Evolutionary conservation across 2,329 filamentous ascomycete genomes (phyloP), one percentile per base, ranked within the genome.

Genomic region (Ceratocystis diversiconidia): DNA sequence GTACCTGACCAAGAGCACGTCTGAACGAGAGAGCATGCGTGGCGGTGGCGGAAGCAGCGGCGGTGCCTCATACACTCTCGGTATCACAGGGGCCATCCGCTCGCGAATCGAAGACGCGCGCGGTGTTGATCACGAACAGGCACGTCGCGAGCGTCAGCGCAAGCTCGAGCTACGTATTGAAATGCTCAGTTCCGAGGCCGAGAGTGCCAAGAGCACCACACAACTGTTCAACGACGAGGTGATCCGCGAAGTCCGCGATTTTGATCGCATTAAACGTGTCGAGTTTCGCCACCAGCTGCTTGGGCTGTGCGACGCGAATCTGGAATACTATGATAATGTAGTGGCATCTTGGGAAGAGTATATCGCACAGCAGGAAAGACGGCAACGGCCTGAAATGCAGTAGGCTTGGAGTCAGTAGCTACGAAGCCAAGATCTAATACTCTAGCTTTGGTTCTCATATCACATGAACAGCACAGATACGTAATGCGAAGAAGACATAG

Each of bases 211-310:
- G 76, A 88, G 86, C 72, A 90, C 88, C 15, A 90, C 87, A 62
- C 91, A 97, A 75, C 87, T 90, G 73, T 99, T 99, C 72, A 94
- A 96, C 75, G 92, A 96, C 73, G 91, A 96, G 76, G 92, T 96
- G 1, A 88, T 97, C 55, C 88, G 89, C 72, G 94, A 99, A 74
- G 89, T 96, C 0, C 82, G 83, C 22, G 92, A 96, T 73, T 99
- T 99, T 76, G 94, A 99, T 77, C 84, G 92, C 66, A 97, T 97
- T 80, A 99, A 99, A 79, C 85, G 90, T 48, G 80, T 89, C 52
- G 92, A 99, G 79, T 95, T 99, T 76, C 89, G 90, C 74, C 83
- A 87, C 69, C 92, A 94, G 70, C 80, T 99, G 62, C 90, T 90
- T 1, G 85, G 84, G 2, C 76, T 99, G 61, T 90, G 92, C 0